These are phyloP conservation scores for Ganoderma sinense DNA, from an alignment of 1,284 basidiomycete genomes.

Conservation along the genomic window DNA sequence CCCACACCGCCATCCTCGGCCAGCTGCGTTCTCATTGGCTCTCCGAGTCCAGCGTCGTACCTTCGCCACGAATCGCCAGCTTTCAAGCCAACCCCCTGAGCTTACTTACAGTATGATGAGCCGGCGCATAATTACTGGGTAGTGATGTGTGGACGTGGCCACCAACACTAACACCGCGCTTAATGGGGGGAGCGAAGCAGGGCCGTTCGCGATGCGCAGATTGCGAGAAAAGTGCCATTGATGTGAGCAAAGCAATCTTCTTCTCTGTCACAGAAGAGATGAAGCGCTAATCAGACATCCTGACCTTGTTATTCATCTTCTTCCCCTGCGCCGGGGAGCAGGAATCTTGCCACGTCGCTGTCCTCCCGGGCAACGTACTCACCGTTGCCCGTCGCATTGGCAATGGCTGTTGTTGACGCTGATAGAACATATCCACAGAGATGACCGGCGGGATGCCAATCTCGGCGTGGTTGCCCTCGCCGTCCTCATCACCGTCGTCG, in stretches of 20 bases:
- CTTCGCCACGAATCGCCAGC: not conserved
- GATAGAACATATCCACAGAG: conserved; percentile 8
- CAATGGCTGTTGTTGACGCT: not conserved
- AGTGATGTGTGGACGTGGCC: not conserved
- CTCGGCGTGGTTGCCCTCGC: conserved; percentile 34
- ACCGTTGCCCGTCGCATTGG: not conserved
- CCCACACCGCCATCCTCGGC: not conserved
- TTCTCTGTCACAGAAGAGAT: conserved; percentile 29
- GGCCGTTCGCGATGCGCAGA: conserved; percentile 27
- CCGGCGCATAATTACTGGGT: not conserved
- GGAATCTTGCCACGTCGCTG: conserved; percentile 12
- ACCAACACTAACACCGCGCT: not conserved
- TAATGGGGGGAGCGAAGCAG: not conserved
- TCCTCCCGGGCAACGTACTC: not conserved
- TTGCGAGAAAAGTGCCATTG: conserved; percentile 32
- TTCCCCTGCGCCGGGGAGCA: conserved; percentile 6
- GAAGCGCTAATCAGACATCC: conserved; percentile 36
- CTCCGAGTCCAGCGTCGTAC: not conserved
- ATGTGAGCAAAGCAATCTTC: conserved; percentile 31
- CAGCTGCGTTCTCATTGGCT: not conserved
- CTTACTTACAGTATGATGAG: not conserved
- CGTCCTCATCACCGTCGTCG: conserved; percentile 33
- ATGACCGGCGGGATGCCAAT: conserved; percentile 22
- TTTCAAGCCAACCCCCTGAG: not conserved
- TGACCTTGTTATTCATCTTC: conserved; percentile 13